Conservation (phyloP, 1,139 yeast genomes). For the Lodderomyces orthopsilosis region DNA sequence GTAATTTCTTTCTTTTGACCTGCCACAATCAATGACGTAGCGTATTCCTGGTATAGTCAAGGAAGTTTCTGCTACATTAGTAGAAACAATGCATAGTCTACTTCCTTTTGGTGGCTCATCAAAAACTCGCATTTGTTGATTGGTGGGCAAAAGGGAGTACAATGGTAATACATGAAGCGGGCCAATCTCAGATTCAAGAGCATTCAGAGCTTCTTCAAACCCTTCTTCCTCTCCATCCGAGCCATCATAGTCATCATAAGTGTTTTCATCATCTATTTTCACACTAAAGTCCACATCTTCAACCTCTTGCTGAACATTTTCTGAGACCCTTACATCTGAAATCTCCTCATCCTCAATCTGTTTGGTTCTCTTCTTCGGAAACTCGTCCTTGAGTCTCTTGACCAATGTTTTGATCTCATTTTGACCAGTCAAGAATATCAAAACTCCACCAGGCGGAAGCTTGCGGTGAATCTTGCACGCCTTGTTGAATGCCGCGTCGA, state of each 20-base stretch:
- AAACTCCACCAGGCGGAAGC: slow-evolving; percentile 92
- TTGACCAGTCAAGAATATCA: slow-evolving; percentile 91
- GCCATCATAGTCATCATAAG: slow-evolving; percentile 20
- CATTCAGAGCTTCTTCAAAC: slow-evolving; percentile 77
- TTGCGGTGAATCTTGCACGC: slow-evolving; percentile 81
- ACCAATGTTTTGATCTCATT: slow-evolving; percentile 83
- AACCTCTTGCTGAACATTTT: slow-evolving; percentile 72
- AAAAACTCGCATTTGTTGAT: slow-evolving; percentile 92
- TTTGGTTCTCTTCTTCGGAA: slow-evolving; percentile 49
- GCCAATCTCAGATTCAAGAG: slow-evolving; percentile 71
- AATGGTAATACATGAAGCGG: slow-evolving; percentile 90
- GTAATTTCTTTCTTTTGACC: slow-evolving; percentile 83
- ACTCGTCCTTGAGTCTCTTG: slow-evolving; percentile 61
- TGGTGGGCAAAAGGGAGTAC: slow-evolving; percentile 87
- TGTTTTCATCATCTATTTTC: slow-evolving; percentile 30
- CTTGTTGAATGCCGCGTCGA: slow-evolving; percentile 84
- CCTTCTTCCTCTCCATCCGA: slow-evolving; percentile 73
- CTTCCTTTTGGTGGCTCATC: slow-evolving; percentile 81
- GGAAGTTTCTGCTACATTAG: slow-evolving; percentile 97
- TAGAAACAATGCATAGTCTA: slow-evolving; percentile 88
- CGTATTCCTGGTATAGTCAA: slow-evolving; percentile 94
- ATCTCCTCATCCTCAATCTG: slow-evolving; percentile 26
- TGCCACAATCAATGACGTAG: slow-evolving; percentile 93
- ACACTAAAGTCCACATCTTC: slow-evolving; percentile 87
- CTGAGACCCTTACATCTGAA: slow-evolving; percentile 47